Base-by-base conservation (phyloP, 495 filamentous ascomycete genomes). In the Saxispiralis lemnorum region DNA sequence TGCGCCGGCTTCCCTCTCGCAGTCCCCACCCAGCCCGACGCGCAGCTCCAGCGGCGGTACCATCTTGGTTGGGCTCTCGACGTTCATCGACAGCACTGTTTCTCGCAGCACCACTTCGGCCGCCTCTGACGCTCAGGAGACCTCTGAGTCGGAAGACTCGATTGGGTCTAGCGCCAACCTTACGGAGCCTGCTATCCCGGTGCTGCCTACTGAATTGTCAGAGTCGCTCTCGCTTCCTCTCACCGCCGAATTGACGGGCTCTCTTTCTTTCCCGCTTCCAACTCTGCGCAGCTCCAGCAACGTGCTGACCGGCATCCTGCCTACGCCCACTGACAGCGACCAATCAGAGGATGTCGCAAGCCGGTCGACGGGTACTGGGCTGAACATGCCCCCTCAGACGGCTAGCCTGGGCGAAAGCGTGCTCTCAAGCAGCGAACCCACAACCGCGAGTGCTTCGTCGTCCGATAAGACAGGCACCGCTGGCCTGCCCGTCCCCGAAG, bases 51-150 rank as follows among this genome's bases (percentile, higher is more conserved):
- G 38, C 36, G 40, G 35, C n/a, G 44, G 34, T 16, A 20, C 21
- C 7, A 51, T 51, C 41, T 24, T 47, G 13, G 44, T 51, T 35
- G 49, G 49, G 6, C 15, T 51, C 6, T 51, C 49, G 9, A 51
- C 49, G 1, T 21, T 46, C 11, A 51, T 47, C 35, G 38, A 46
- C 21, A 44, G 46, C 38, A 43, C 33, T 6, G 35, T 34, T 28
- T 38, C 38, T 19, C 16, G 14, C 36, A 44, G 35, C 24, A 19
- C 30, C 13, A 12, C 33, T 31, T 31, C 32, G 10, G 33, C 43
- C 12, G 20, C 17, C 43, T 38, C 20, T n/a, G 33, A 24, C 9
- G 17, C 35, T n/a, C 18, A 28, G 24, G 24, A 28, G 9, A 28
- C 24, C 9, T 28, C 24, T 9, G 24, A 28, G 5, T 28, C 9